Base-by-base conservation (phyloP, 176 grass and related monocot genomes). In the Musa acuminata region DNA sequence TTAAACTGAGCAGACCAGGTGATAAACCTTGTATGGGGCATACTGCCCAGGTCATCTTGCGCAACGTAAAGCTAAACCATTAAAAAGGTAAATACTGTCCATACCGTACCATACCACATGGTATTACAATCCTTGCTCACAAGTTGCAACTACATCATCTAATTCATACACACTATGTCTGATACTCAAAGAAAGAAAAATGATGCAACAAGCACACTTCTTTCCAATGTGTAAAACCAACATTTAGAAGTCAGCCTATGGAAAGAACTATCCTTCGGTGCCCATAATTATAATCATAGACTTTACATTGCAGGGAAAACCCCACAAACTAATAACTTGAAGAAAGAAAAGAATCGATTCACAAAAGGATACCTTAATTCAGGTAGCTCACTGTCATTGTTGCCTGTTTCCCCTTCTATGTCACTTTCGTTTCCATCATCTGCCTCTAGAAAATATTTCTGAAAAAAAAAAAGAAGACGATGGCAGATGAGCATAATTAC, bases 361-460 rank as follows among this genome's bases (percentile, higher is more conserved):
- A 78, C 12, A 69, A 77, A 69, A 21, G 64, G 26, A 67, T 76
- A 94, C 95, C 86, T 89, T 49, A 84, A 72, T 64, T 50, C 75
- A 75, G 76, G 53, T 17, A 72, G 76, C 43, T 82, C 62, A 85
- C 87, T 80, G 69, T 29, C 64, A 70, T 27, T 77, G 67, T 84
- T 82, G 55, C 79, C 74, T 67, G 7, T 52, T 66, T 84, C 84
- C 2, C 82, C 78, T 70, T 86, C 86, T 60, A 53, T 35, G 21
- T 74, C 85, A 83, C 82, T 81, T 91, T 80, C 86, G 77, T 82
- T 75, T 71, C 70, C 95, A 77, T 82, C 82, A 79, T 89, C 94
- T 73, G 90, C 95, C 76, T 99, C 95, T 11, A 94, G 82, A 83
- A 99, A 99, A 80, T 87, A 91, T 82, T 86, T 99, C 88, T 96